Percentiles rank a stretch among this genome's conserved stretches.
These are phyloP conservation scores for Calonectria honghensis DNA, from an alignment of 2,329 filamentous ascomycete species.

Conservation along the genomic window DNA sequence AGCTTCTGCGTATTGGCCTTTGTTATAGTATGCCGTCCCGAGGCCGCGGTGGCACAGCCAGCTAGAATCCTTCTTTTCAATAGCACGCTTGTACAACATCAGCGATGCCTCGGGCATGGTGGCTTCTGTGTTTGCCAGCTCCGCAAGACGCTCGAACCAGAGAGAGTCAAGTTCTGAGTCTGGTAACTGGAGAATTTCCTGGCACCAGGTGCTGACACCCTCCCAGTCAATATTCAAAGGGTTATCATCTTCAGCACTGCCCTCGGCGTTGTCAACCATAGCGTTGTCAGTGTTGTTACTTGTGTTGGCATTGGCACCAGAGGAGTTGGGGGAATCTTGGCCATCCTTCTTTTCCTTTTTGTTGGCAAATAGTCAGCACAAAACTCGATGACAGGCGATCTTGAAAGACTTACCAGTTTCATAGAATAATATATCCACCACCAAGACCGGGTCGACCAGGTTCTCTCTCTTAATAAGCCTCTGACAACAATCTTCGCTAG, in stretches of 20 bases:
- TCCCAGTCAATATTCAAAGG: not conserved
- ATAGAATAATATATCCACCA: not conserved
- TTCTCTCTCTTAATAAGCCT: not conserved
- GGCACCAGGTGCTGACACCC: not conserved
- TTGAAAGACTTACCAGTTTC: not conserved
- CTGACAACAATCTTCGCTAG: not conserved
- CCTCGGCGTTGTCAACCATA: not conserved
- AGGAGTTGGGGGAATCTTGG: not conserved
- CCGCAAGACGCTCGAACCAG: not conserved
- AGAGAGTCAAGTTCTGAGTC: constrained; percentile 14
- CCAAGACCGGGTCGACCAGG: not conserved
- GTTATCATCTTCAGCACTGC: too few relatives aligned
- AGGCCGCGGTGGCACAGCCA: not conserved
- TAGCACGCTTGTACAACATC: not conserved
- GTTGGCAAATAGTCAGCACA: not conserved
- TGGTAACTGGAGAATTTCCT: not conserved
- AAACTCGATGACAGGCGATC: fast-evolving
- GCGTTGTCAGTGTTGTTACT: too few relatives aligned
- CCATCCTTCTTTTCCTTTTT: not conserved
- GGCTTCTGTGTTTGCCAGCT: not conserved
- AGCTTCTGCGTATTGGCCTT: not conserved
- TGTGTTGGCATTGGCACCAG: too few relatives aligned
- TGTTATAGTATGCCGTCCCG: not conserved
- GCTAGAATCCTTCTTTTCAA: not conserved
- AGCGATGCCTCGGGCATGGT: not conserved